A percentile compares a stretch with the other conserved stretches of the same genome.
Conservation (phyloP, 306 rosid species). For the Phaseolus lunatus region DNA sequence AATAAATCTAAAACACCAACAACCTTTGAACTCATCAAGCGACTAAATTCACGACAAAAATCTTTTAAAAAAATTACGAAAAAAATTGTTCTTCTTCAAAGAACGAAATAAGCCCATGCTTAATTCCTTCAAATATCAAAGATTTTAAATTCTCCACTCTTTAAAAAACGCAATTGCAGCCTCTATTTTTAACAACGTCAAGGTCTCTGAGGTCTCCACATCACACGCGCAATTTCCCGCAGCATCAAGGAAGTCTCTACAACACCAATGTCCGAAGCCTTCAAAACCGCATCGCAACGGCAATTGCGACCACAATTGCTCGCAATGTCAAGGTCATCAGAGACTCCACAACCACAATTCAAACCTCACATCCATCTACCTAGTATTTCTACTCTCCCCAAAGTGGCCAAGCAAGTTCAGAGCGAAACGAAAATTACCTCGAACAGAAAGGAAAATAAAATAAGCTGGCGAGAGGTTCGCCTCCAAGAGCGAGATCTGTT, state of each 20-base stretch:
- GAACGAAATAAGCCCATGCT: background rate
- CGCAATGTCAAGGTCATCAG: background rate
- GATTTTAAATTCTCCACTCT: background rate
- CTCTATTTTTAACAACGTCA: background rate
- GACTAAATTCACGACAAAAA: background rate
- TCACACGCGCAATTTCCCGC: background rate
- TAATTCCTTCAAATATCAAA: background rate
- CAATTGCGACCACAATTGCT: background rate
- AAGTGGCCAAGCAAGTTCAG: background rate
- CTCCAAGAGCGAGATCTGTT: conserved; percentile 73
- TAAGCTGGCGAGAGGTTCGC: conserved; percentile 63
- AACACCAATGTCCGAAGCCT: background rate
- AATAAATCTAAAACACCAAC: background rate
- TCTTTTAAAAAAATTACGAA: background rate
- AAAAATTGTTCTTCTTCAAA: background rate
- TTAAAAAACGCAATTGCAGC: background rate
- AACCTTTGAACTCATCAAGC: background rate
- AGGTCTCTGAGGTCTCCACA: background rate
- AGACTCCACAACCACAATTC: background rate
- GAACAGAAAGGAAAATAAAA: conserved; percentile 66
- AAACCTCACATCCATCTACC: background rate
- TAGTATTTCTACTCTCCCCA: background rate
- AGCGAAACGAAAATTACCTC: conserved; percentile 57
- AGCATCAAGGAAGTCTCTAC: background rate
- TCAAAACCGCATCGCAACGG: background rate